phyloP scores from a whole-genome alignment of 2,329 filamentous ascomycete genomes.

The Dactylellina cionopaga region DNA sequence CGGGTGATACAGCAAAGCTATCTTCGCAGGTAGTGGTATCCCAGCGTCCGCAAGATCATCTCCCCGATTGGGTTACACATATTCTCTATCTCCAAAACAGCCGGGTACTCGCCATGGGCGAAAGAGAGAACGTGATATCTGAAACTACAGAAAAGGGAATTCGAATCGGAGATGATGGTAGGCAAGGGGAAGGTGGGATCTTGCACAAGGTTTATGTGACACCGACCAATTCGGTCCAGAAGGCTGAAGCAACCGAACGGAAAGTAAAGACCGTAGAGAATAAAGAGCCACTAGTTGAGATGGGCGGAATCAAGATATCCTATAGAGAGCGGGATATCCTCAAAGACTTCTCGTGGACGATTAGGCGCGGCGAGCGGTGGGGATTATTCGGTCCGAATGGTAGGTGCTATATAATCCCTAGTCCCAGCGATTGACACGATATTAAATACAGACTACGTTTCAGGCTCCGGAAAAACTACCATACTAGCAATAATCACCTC shows the following conservation, averaged over 20 bases:
- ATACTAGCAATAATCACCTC: slow-evolving; percentile 91
- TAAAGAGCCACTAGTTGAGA: slow-evolving; percentile 81
- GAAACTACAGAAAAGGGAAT: slow-evolving; percentile 59
- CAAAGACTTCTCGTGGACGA: slow-evolving; percentile 86
- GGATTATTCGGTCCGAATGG: slow-evolving; percentile 92
- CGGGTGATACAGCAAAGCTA: slow-evolving; percentile 10
- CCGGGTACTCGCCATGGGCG: slow-evolving; percentile 72
- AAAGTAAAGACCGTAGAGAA: neutral
- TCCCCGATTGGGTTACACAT: slow-evolving; percentile 92
- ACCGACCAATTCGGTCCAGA: neutral
- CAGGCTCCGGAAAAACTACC: slow-evolving; percentile 89
- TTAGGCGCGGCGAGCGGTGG: slow-evolving; percentile 85
- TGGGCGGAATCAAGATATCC: slow-evolving; percentile 82
- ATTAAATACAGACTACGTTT: neutral
- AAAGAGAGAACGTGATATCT: slow-evolving; percentile 71
- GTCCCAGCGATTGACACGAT: too few species aligned
- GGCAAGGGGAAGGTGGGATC: slow-evolving; percentile 24
- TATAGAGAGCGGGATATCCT: slow-evolving; percentile 73
- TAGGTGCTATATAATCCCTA: slow-evolving; percentile 27
- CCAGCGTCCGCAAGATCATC: slow-evolving; percentile 82
- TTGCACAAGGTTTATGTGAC: slow-evolving; percentile 55
- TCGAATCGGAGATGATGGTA: slow-evolving; percentile 21
- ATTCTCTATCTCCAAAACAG: slow-evolving; percentile 77
- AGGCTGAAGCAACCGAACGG: neutral
- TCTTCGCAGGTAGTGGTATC: slow-evolving; percentile 78